A percentile compares a stretch with the other conserved stretches of the same genome.
Evolutionary conservation across 495 filamentous ascomycete genomes (phyloP).

Genomic region (Neurospora sp.): DNA sequence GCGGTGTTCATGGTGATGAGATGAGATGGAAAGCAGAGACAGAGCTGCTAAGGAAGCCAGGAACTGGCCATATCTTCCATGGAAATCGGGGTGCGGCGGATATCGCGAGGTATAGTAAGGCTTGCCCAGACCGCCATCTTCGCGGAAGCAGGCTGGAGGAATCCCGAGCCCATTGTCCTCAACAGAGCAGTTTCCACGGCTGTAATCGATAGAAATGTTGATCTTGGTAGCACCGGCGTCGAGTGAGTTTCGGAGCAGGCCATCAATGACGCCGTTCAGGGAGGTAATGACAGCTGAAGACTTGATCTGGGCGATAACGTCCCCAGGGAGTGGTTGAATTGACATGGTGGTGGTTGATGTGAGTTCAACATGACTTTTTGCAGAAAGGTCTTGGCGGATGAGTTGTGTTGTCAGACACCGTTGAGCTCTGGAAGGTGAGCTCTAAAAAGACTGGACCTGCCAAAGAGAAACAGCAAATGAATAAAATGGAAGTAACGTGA

Average conservation of each 20-base stretch:
- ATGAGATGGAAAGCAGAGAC: slow-evolving; percentile 70
- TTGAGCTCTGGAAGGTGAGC: neutral
- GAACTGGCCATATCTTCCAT: slow-evolving; percentile 68
- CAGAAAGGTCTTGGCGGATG: neutral
- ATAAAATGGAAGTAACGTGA: neutral
- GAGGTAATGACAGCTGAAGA: slow-evolving; percentile 72
- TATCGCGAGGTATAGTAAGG: slow-evolving; percentile 76
- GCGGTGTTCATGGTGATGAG: slow-evolving; percentile 53
- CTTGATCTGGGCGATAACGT: slow-evolving; percentile 77
- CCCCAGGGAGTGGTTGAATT: slow-evolving; percentile 62
- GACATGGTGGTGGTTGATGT: slow-evolving; percentile 31
- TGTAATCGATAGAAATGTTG: slow-evolving; percentile 62
- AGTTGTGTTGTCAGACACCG: neutral
- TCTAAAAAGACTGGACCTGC: neutral
- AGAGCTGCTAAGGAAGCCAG: slow-evolving; percentile 68
- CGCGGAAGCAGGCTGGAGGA: slow-evolving; percentile 54
- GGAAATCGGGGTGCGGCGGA: slow-evolving; percentile 28
- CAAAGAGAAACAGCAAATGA: neutral
- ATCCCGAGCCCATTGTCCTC: slow-evolving; percentile 89
- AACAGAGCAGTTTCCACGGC: slow-evolving; percentile 67
- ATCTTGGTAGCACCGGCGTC: slow-evolving; percentile 70
- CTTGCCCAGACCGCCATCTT: slow-evolving; percentile 63
- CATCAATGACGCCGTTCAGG: slow-evolving; percentile 60
- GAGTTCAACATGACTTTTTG: slow-evolving; percentile 8
- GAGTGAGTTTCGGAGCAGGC: slow-evolving; percentile 77